Conservation (phyloP, 805 yeast species). For the Starmerella sp. region DNA sequence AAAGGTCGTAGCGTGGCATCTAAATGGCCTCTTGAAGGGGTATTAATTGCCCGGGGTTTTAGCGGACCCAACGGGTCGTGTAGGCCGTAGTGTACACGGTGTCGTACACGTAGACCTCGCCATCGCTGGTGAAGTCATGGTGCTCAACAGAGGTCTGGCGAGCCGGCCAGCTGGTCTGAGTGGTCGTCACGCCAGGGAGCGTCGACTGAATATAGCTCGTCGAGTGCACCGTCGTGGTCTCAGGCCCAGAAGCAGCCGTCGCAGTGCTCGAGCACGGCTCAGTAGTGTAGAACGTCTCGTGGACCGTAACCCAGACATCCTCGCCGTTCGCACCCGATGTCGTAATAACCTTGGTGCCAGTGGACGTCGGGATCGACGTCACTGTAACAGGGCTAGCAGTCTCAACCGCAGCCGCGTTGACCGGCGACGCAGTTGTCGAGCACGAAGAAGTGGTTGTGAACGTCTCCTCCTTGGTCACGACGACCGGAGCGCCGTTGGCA, state of each 20-base stretch:
- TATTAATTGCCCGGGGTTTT: background rate
- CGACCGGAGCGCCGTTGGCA: background rate
- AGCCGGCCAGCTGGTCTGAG: conserved; percentile 5
- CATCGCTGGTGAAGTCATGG: conserved; percentile 8
- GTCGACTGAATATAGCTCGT: background rate
- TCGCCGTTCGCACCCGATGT: background rate
- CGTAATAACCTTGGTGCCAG: background rate
- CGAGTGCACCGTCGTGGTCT: conserved; percentile 5
- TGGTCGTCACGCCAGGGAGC: conserved; percentile 1
- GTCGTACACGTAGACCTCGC: conserved; percentile 8
- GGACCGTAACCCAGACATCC: background rate
- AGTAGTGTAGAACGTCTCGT: conserved; percentile 1
- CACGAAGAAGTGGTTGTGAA: background rate
- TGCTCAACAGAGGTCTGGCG: background rate
- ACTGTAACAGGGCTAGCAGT: background rate
- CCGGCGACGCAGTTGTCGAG: background rate
- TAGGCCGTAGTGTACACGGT: conserved; percentile 3
- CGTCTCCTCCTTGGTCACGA: background rate
- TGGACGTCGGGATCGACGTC: background rate
- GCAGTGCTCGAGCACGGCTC: conserved; percentile 2
- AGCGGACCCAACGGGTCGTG: conserved; percentile 11
- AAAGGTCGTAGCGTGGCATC: background rate
- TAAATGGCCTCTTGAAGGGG: background rate
- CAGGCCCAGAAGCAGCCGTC: background rate
- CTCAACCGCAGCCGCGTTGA: background rate